phyloP scores from a whole-genome alignment of 140 eudicot genomes.

The Anethum foeniculum region DNA sequence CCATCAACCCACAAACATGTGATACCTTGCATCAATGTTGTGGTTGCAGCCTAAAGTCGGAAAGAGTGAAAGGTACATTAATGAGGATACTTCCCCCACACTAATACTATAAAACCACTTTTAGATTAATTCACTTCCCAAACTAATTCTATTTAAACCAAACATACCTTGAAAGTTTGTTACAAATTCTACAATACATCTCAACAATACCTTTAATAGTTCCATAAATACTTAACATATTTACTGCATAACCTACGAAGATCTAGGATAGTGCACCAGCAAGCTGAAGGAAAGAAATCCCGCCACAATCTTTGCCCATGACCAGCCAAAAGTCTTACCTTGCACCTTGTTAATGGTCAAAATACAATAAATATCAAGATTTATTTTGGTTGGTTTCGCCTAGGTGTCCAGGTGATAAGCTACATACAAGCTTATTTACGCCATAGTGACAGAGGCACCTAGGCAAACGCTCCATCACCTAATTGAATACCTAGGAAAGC shows the following conservation, averaged over 20 bases:
- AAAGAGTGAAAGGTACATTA: background rate
- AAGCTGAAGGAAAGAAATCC: background rate
- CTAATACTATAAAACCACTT: background rate
- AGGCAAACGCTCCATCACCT: background rate
- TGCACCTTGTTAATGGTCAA: background rate
- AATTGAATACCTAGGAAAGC: background rate
- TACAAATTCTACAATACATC: background rate
- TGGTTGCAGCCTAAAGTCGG: background rate
- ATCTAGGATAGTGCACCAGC: background rate
- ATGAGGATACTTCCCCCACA: background rate
- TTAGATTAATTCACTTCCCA: background rate
- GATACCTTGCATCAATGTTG: background rate
- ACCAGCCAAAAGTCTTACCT: background rate
- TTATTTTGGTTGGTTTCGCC: background rate
- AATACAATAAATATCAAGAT: background rate
- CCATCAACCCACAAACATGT: background rate
- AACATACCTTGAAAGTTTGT: background rate
- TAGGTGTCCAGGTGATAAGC: background rate
- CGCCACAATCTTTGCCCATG: background rate
- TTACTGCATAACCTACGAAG: background rate
- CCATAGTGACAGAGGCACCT: background rate
- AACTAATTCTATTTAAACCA: background rate
- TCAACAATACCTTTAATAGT: background rate
- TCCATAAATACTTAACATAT: background rate
- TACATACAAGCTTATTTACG: background rate